Evolutionary conservation across 371 early-diverging fungal genomes (phyloP).

Genomic region (Fennellomyces sp.): DNA sequence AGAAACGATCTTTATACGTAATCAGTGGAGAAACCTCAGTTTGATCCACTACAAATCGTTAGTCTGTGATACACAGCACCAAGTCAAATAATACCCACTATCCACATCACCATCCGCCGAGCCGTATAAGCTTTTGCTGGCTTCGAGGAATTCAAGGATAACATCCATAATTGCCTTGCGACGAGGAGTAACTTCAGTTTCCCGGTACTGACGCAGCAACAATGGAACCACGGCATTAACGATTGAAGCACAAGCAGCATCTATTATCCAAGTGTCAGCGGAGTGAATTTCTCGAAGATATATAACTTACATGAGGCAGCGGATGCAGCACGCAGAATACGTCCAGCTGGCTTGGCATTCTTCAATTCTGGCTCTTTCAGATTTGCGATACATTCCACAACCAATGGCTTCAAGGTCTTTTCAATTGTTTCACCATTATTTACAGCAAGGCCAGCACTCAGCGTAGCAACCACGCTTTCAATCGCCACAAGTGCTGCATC

Average conservation of each 20-base stretch:
- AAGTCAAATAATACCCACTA: slow-evolving; percentile 13
- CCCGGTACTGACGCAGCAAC: slow-evolving; percentile 56
- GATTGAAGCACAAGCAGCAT: slow-evolving; percentile 65
- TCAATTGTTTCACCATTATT: slow-evolving; percentile 53
- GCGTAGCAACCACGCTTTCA: slow-evolving; percentile 48
- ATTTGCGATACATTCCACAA: slow-evolving; percentile 68
- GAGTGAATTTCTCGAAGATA: neutral
- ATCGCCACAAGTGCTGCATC: slow-evolving; percentile 5
- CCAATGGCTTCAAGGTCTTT: slow-evolving; percentile 60
- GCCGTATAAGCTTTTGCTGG: slow-evolving; percentile 62
- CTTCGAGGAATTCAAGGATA: slow-evolving; percentile 69
- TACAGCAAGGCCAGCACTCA: slow-evolving; percentile 40
- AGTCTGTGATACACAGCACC: no score
- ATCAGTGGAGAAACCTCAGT: slow-evolving; percentile 60
- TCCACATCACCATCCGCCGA: slow-evolving; percentile 36
- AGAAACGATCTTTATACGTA: slow-evolving; percentile 68
- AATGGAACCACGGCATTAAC: slow-evolving; percentile 56
- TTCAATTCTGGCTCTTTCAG: slow-evolving; percentile 77
- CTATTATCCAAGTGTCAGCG: slow-evolving; percentile 17
- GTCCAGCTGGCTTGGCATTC: slow-evolving; percentile 69
- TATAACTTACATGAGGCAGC: slow-evolving; percentile 61
- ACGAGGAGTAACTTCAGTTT: slow-evolving; percentile 58
- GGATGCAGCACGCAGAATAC: slow-evolving; percentile 66
- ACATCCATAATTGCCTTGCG: slow-evolving; percentile 71
- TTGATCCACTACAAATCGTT: slow-evolving; percentile 4